These are phyloP conservation scores for Aurantiochytrium sp. DNA, from an alignment of 108 stramenopile species.

Conservation along the genomic window DNA sequence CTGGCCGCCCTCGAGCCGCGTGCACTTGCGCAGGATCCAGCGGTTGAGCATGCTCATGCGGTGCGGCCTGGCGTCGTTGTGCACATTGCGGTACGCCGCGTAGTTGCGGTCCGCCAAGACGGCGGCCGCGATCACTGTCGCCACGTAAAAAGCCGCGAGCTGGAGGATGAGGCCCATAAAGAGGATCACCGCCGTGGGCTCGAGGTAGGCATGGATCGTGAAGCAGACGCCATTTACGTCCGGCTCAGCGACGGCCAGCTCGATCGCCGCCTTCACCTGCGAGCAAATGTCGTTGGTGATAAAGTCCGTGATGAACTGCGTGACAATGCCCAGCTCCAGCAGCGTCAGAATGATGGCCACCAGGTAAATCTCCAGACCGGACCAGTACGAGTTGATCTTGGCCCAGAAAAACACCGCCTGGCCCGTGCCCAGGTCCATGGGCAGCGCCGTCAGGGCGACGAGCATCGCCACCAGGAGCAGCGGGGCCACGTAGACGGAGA, in stretches of 20 bases:
- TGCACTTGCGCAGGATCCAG: not conserved
- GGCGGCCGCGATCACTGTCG: not conserved
- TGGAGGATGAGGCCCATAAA: not conserved
- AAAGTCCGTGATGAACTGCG: not conserved
- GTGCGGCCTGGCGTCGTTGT: not conserved
- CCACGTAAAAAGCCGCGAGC: not conserved
- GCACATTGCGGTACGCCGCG: not conserved
- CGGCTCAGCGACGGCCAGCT: not conserved
- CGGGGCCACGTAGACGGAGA: not conserved
- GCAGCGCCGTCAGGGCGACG: not conserved
- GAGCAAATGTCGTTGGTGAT: conserved; percentile 1
- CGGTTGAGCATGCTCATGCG: not conserved
- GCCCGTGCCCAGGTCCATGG: not conserved
- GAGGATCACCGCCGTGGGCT: not conserved
- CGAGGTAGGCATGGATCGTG: not conserved
- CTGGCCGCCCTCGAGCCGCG: no score
- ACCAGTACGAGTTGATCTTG: conserved; percentile 25
- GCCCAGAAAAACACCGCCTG: not conserved
- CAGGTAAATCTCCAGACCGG: not conserved
- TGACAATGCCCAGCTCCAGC: not conserved
- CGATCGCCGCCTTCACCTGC: not conserved
- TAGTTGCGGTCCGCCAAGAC: not conserved
- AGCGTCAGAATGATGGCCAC: not conserved
- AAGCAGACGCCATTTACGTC: not conserved
- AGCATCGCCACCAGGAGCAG: not conserved